Conservation (phyloP, 73 alveolate genomes). For the Paramecium sexaurelia region DNA sequence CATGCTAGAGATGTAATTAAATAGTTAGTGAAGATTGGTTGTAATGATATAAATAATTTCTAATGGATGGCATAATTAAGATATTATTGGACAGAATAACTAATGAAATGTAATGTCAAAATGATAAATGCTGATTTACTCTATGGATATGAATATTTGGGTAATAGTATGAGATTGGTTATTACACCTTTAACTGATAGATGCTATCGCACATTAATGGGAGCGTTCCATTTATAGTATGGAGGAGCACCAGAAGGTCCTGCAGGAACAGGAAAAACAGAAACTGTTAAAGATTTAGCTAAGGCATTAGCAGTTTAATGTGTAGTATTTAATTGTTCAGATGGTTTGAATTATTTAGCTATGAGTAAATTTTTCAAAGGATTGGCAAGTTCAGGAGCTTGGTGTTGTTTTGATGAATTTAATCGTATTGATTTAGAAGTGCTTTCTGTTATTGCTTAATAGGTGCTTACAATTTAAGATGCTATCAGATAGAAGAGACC, state of each 20-base stretch:
- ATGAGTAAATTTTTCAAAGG: constrained; percentile 99
- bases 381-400: constrained; percentile 98
- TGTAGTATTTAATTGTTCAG: constrained; percentile 99
- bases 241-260: constrained; percentile 99
- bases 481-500: constrained; percentile 89
- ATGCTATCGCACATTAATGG: constrained; percentile 99
- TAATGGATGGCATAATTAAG: constrained; percentile 99
- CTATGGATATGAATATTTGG: constrained; percentile 96
- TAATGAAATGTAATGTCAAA: constrained; percentile 56
- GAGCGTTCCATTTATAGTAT: constrained; percentile 98
- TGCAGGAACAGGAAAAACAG: constrained; percentile 92
- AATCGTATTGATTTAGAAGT: constrained; percentile 99
- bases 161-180: constrained; percentile 96
- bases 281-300: constrained; percentile 98
- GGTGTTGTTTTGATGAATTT: constrained; percentile 99
- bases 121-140: constrained; percentile 65
- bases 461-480: constrained; percentile 88
- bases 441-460: constrained; percentile 99
- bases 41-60: constrained; percentile 84
- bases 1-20: constrained; percentile 99
- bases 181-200: constrained; percentile 99
- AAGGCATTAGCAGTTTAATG: constrained; percentile 99
- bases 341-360: constrained; percentile 94
- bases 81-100: constrained; percentile 95
- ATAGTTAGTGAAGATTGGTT: constrained; percentile 38